A percentile compares a stretch with the other conserved stretches of the same genome.
phyloP scores from a whole-genome alignment of 2,329 filamentous ascomycete species.

The Aureobasidium lini region DNA sequence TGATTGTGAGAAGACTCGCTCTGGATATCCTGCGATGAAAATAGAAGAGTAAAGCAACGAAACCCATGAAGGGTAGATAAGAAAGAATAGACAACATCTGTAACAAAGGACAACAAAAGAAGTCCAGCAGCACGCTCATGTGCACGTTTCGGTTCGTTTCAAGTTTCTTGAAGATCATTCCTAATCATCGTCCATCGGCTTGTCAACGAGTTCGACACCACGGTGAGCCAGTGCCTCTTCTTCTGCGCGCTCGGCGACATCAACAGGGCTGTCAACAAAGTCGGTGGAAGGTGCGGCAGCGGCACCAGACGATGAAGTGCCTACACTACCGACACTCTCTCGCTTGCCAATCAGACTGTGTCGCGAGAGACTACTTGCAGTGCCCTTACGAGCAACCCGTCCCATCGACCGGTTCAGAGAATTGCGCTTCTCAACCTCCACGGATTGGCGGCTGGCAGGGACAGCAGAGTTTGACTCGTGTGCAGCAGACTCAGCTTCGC shows the following conservation, averaged over 20 bases:
- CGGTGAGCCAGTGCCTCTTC: slow-evolving; percentile 24
- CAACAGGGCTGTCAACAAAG: slow-evolving; percentile 18
- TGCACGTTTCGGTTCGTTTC: slow-evolving; percentile 12
- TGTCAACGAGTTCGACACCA: slow-evolving; percentile 64
- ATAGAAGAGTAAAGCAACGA: not conserved
- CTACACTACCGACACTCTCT: slow-evolving; percentile 33
- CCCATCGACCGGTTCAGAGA: slow-evolving; percentile 49
- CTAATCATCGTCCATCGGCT: slow-evolving; percentile 55
- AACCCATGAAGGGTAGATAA: not conserved
- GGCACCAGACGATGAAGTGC: slow-evolving; percentile 26
- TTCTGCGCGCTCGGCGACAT: slow-evolving; percentile 24
- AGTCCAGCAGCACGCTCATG: slow-evolving; percentile 1
- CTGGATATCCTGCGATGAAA: slow-evolving; percentile 3
- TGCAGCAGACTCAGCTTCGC: slow-evolving; percentile 7
- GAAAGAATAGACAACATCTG: slow-evolving; percentile 1
- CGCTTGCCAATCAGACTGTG: slow-evolving; percentile 27
- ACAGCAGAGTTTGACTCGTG: slow-evolving; percentile 4
- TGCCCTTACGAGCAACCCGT: slow-evolving; percentile 34
- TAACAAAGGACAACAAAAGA: slow-evolving; percentile 1
- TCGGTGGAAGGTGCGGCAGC: slow-evolving; percentile 25
- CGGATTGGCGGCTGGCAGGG: slow-evolving; percentile 17
- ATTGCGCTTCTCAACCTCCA: slow-evolving; percentile 53
- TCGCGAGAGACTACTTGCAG: slow-evolving; percentile 35
- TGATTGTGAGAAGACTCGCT: not conserved
- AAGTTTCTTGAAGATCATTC: slow-evolving; percentile 8